Evolutionary conservation across 257 asterid species (phyloP), one percentile per base, ranked within the genome.

Genomic region (Gardenia jasminoides): DNA sequence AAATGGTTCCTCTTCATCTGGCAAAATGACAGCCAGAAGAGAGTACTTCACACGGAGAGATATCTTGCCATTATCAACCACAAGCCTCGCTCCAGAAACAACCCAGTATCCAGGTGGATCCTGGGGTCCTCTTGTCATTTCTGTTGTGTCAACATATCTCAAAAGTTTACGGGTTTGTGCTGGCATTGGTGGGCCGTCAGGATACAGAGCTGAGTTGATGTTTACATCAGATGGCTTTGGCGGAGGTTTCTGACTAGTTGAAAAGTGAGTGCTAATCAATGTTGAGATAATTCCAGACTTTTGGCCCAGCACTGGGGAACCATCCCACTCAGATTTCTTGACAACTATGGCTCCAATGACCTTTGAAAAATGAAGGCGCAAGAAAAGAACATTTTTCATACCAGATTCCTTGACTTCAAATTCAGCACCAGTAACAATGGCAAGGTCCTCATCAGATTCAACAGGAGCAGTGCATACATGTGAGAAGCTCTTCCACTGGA

Each of bases 81-180:
- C 85, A 73, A 92, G 93, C 86, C 97, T 84, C 56, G 92, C 97
- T 74, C 97, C 97, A 41, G 94, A 92, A 48, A 92, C 94, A 6
- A 90, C 92, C 97, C 97, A 92, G 80, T 92, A 92, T 17, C 97
- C 97, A 0, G 97, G 94, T 3, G 88, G 54, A 77, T 92, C 90
- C 86, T 92, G 93, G 26, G 97, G 94, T 62, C 97, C 94, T 74
- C 97, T 88, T 10, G 81, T 85, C 94, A 92, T 92, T 85, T 92
- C 97, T 2, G 87, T 84, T 3, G 93, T 89, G 85, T 92, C 97
- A 24, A 92, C 92, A 76, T 85, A 90, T 84, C 82, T 90, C 81
- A 92, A 78, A 72, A 92, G 91, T 48, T 92, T 92, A 83, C 82
- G 88, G 0, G 90, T 85, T 67, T 88, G 91, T n/a, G 92, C 88